Evolutionary conservation across 179 eudicot genomes (phyloP).

Genomic region (Beta lomatogona): DNA sequence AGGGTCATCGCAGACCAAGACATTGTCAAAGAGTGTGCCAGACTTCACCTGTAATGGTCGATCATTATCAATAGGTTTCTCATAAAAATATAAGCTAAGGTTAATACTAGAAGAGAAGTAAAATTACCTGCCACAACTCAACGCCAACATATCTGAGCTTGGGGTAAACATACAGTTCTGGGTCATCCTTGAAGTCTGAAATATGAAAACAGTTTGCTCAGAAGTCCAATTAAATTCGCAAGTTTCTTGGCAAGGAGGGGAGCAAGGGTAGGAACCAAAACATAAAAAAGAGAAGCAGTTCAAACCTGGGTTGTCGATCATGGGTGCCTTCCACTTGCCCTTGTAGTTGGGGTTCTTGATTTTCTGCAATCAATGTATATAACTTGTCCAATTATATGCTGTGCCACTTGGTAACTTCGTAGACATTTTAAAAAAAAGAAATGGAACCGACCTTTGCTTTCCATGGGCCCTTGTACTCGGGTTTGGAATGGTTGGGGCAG

Average conservation of each 20-base stretch:
- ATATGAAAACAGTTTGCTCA: slow-evolving; percentile 2
- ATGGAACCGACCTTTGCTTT: slow-evolving; percentile 61
- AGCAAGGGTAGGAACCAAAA: background rate
- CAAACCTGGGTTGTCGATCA: slow-evolving; percentile 93
- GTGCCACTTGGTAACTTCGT: background rate
- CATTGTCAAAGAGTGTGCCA: slow-evolving; percentile 93
- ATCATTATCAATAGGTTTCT: slow-evolving; percentile 1
- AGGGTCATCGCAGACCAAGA: slow-evolving; percentile 82
- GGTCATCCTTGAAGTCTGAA: slow-evolving; percentile 93
- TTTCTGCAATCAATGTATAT: slow-evolving; percentile 54
- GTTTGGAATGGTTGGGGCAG: slow-evolving; percentile 94
- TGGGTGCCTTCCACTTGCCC: slow-evolving; percentile 99
- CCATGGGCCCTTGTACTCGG: slow-evolving; percentile 99
- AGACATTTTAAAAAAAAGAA: background rate
- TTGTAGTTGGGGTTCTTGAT: slow-evolving; percentile 92
- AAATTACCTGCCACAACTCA: slow-evolving; percentile 93
- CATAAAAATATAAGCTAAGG: background rate
- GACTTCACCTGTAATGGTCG: slow-evolving; percentile 70
- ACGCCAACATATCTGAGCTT: slow-evolving; percentile 83
- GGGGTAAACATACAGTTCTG: slow-evolving; percentile 86
- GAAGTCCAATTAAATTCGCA: background rate
- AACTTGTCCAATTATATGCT: background rate
- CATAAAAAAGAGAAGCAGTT: slow-evolving; percentile 6
- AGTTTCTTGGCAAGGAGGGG: background rate
- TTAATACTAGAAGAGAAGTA: background rate